Evolutionary conservation across 805 yeast genomes (phyloP).

Genomic region (Blastobotrys terrestris): DNA sequence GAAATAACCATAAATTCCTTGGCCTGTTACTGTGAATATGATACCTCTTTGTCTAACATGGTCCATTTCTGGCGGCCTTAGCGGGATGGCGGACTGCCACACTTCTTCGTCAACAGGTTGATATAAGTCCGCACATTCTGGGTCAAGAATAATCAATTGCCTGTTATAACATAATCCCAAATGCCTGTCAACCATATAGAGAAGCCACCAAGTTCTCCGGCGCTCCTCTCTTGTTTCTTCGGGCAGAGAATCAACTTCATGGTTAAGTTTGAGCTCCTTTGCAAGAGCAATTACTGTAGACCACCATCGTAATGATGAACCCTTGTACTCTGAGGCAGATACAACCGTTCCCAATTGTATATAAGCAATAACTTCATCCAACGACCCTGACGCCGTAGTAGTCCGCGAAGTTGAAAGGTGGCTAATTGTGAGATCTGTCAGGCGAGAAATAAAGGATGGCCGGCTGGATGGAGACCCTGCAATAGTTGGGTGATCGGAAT

Average conservation of each 20-base stretch:
- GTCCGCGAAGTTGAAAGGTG: constrained; percentile 20
- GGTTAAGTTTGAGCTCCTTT: constrained; percentile 27
- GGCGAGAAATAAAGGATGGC: constrained; percentile 18
- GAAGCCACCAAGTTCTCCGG: constrained; percentile 38
- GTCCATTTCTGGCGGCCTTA: constrained; percentile 30
- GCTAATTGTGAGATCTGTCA: constrained; percentile 21
- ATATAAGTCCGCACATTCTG: constrained; percentile 28
- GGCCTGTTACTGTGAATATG: constrained; percentile 24
- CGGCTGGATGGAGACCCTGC: constrained; percentile 27
- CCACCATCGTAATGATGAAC: constrained; percentile 30
- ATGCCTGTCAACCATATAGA: constrained; percentile 36
- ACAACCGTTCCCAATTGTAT: constrained; percentile 29
- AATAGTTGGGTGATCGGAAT: constrained; percentile 26
- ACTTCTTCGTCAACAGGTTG: constrained; percentile 33
- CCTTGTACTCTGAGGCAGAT: constrained; percentile 31
- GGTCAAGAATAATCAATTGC: constrained; percentile 30
- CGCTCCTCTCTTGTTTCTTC: constrained; percentile 34
- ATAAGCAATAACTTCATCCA: constrained; percentile 29
- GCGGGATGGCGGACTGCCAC: constrained; percentile 27
- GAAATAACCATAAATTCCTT: constrained; percentile 37
- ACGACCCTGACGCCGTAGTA: constrained; percentile 20
- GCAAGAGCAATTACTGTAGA: constrained; percentile 29
- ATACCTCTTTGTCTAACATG: constrained; percentile 23
- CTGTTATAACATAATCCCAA: constrained; percentile 35
- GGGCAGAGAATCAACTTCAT: constrained; percentile 18